Percentiles rank a stretch among this genome's conserved stretches.
Evolutionary conservation across 2,329 filamentous ascomycete species (phyloP).

Genomic region (Tolypocladium amazonense): DNA sequence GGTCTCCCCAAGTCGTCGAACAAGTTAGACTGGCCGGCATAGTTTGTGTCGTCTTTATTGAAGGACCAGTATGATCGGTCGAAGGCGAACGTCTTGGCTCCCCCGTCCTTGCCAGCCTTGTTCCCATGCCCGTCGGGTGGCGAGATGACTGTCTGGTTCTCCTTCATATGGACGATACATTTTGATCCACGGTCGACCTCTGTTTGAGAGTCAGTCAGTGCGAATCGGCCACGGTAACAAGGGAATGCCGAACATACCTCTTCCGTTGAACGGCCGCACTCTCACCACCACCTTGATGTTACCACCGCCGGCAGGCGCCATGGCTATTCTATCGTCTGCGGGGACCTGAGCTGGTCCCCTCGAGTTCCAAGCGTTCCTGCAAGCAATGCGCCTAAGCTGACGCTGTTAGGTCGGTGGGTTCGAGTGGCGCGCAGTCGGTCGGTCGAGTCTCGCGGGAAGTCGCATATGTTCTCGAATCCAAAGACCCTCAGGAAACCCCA

Average conservation of each 20-base stretch:
- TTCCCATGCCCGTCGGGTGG: constrained; percentile 53
- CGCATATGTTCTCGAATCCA: constrained; percentile 1
- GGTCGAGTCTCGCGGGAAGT: background rate
- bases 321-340: constrained; percentile 18
- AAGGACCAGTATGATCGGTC: constrained; percentile 99
- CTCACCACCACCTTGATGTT: constrained; percentile 99
- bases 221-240: background rate
- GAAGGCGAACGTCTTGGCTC: constrained; percentile 83
- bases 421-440: background rate
- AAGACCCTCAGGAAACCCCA: constrained; percentile 5
- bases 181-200: constrained; percentile 84
- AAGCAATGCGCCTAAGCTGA: constrained; percentile 15
- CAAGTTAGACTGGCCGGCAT: constrained; percentile 81
- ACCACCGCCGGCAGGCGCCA: constrained; percentile 58
- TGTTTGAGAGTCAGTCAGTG: constrained; percentile 25
- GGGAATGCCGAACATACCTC: constrained; percentile 47
- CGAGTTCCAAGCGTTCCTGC: constrained; percentile 10
- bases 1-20: constrained; percentile 83
- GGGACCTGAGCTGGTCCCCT: constrained; percentile 27
- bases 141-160: constrained; percentile 75
- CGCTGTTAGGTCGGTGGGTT: constrained; percentile 1
- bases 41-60: constrained; percentile 67
- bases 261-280: constrained; percentile 86
- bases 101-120: constrained; percentile 61
- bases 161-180: constrained; percentile 98